phyloP scores from a whole-genome alignment of 805 yeast genomes.

The Wickerhamomyces subpelliculosus region DNA sequence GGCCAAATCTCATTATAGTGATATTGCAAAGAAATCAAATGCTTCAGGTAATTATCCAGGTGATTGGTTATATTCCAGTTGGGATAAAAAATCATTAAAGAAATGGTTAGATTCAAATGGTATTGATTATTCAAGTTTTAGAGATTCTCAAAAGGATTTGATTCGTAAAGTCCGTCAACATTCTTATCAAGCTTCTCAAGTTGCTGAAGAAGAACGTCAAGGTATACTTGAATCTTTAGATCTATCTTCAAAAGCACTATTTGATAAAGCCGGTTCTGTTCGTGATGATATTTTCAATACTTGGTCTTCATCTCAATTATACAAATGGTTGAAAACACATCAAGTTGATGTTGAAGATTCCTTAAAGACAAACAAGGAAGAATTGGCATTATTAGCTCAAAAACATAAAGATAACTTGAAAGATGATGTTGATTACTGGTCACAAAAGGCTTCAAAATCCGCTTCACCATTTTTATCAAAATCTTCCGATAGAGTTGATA shows the following conservation, averaged over 20 bases:
- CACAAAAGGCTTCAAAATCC: slow-evolving; percentile 20
- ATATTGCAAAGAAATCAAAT: slow-evolving; percentile 28
- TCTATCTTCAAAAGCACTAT: slow-evolving; percentile 26
- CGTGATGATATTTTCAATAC: slow-evolving; percentile 39
- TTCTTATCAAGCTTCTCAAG: slow-evolving; percentile 36
- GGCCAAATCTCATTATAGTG: slow-evolving; percentile 35
- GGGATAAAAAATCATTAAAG: slow-evolving; percentile 44
- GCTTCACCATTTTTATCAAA: slow-evolving; percentile 31
- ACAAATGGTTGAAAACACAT: slow-evolving; percentile 46
- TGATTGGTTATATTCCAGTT: slow-evolving; percentile 43
- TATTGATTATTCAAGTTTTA: slow-evolving; percentile 27
- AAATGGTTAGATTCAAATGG: slow-evolving; percentile 43
- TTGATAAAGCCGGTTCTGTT: slow-evolving; percentile 32
- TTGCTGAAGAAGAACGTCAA: slow-evolving; percentile 30
- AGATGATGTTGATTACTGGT: slow-evolving; percentile 34
- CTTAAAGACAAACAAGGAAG: slow-evolving; percentile 27
- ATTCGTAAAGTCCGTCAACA: slow-evolving; percentile 37
- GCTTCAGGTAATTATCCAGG: slow-evolving; percentile 42
- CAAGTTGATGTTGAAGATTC: slow-evolving; percentile 31
- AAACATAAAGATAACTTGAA: slow-evolving; percentile 28
- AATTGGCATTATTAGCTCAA: slow-evolving; percentile 28
- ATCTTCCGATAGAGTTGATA: slow-evolving; percentile 24
- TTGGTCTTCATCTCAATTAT: slow-evolving; percentile 49
- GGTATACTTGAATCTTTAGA: slow-evolving; percentile 34
- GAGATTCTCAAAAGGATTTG: slow-evolving; percentile 40